Conservation (phyloP, 2,329 filamentous ascomycete genomes). For the Cytospora piceae region DNA sequence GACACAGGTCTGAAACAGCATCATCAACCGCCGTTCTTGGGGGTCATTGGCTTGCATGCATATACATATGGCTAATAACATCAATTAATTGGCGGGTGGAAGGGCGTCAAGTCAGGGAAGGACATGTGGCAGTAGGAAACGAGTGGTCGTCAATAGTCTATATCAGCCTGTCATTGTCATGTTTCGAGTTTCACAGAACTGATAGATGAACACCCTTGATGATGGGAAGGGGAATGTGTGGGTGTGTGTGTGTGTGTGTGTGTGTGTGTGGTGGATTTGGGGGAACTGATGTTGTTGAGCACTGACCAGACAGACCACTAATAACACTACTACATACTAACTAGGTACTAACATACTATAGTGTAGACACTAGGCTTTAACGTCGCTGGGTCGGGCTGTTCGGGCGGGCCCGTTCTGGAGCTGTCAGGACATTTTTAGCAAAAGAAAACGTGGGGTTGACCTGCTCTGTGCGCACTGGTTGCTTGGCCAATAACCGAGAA, state of each 20-base stretch:
- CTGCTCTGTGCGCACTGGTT: background rate
- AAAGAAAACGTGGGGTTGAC: background rate
- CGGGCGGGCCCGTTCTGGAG: too few species aligned
- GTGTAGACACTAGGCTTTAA: too few species aligned
- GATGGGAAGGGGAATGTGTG: background rate
- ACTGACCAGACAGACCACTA: background rate
- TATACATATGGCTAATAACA: background rate
- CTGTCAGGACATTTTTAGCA: too few species aligned
- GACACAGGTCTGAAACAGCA: constrained; percentile 21
- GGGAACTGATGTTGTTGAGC: too few species aligned
- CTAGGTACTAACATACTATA: too few species aligned
- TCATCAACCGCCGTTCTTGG: background rate
- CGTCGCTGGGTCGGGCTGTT: too few species aligned
- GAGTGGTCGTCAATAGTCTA: constrained; percentile 1
- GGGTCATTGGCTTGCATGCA: background rate
- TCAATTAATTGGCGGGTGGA: background rate
- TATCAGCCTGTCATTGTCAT: constrained; percentile 9
- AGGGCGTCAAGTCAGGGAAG: background rate
- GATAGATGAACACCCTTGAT: constrained; percentile 13
- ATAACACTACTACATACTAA: too few species aligned
- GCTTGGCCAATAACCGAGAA: background rate
- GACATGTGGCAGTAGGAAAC: constrained; percentile 13
- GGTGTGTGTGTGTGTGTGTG: background rate
- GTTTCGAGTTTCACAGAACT: constrained; percentile 20
- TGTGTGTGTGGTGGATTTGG: background rate